Base-by-base conservation (phyloP, 495 filamentous ascomycete genomes). In the Penicillium waksmanii region DNA sequence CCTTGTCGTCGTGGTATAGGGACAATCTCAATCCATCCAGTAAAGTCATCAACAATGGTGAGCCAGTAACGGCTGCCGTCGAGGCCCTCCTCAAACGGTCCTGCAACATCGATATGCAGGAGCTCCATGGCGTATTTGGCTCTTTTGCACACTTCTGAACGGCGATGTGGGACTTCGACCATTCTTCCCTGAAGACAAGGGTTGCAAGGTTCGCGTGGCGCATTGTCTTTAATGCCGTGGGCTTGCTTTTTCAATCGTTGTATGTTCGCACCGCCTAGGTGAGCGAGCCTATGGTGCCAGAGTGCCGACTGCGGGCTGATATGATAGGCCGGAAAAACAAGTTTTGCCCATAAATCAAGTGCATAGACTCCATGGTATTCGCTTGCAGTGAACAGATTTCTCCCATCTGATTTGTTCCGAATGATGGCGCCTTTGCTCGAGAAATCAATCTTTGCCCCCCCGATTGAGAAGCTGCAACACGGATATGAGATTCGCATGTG, bases 61-160 rank as follows among this genome's bases (percentile, higher is more conserved):
- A 38, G 35, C 35, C 35, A 38, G 13, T 38, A 38, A 38, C 35
- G 35, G 8, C 35, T 38, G 35, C 35, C 35, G 13, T 38, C 35
- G 8, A 38, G 35, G 35, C 35, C 35, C 35, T 38, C 35, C 3
- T 38, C 35, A 15, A 38, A 38, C 8, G 8, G 35, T 5, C 62
- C 62, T 55, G 54, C 53, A 23, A 58, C 57, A 25, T 67, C 62
- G 44, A 67, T 65, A 56, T 65, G 38, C 25, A 67, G 53, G 53
- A 67, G 51, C 38, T 67, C 62, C 52, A 67, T 65, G 34, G 65
- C 54, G 44, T 65, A 65, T 56, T 65, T 55, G 19, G 54, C 65
- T 59, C 48, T 62, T 27, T 38, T 56, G 49, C 48, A 23, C 1
- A 3, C 2, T 51, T 31, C 40, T 53, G 51, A 54, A 11, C 31